Percentiles rank a stretch among this genome's conserved stretches.
These are phyloP conservation scores for Elsinoe fawcettii DNA, from an alignment of 2,329 filamentous ascomycete species.

Conservation along the genomic window DNA sequence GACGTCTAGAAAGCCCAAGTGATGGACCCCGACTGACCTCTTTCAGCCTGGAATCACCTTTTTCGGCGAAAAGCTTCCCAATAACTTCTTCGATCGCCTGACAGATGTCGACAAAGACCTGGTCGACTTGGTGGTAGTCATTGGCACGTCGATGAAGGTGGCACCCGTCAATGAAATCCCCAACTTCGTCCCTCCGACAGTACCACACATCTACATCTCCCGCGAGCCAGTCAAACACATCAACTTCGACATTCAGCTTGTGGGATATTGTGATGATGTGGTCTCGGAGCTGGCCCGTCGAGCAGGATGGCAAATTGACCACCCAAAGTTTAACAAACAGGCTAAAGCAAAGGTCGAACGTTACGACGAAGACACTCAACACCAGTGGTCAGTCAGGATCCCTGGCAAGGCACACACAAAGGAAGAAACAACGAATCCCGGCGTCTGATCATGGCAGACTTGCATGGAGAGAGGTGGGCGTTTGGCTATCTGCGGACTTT, in stretches of 20 bases:
- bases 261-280: slow-evolving; percentile 91
- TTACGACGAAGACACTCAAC: neutral
- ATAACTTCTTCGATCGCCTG: slow-evolving; percentile 72
- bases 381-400: slow-evolving; percentile 10
- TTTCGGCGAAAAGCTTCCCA: slow-evolving; percentile 84
- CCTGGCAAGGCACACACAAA: slow-evolving; percentile 11
- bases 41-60: slow-evolving; percentile 86
- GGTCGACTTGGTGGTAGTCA: slow-evolving; percentile 87
- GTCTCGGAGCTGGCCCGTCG: slow-evolving; percentile 78
- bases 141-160: slow-evolving; percentile 92
- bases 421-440: slow-evolving; percentile 9
- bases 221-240: slow-evolving; percentile 69
- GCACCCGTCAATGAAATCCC: slow-evolving; percentile 83
- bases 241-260: slow-evolving; percentile 90
- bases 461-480: neutral
- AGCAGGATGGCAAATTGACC: slow-evolving; percentile 64
- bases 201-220: slow-evolving; percentile 32
- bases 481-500: slow-evolving; percentile 1
- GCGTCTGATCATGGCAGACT: slow-evolving; percentile 4
- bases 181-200: slow-evolving; percentile 25
- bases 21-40: neutral
- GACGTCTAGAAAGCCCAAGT: neutral
- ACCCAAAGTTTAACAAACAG: slow-evolving; percentile 11
- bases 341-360: slow-evolving; percentile 14
- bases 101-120: slow-evolving; percentile 71